phyloP scores from a whole-genome alignment of 1,284 basidiomycete species.

The Cerioporus squamosus region DNA sequence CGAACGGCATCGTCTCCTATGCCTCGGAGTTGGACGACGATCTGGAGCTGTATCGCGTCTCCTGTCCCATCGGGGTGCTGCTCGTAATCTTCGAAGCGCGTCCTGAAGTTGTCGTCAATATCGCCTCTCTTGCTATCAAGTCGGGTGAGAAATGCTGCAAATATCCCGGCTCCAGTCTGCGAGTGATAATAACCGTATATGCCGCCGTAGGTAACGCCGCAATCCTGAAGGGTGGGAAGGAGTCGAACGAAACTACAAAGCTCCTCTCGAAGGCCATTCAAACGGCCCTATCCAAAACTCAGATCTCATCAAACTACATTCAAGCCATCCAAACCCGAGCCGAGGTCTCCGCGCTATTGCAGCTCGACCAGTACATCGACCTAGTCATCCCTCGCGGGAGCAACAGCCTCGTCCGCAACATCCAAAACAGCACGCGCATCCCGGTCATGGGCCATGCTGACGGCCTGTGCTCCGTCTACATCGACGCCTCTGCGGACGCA shows the following conservation, averaged over 20 bases:
- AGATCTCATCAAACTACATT: slow-evolving; percentile 81
- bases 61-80: slow-evolving; percentile 96
- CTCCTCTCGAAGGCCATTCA: slow-evolving; percentile 84
- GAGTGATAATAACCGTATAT: too few relatives aligned
- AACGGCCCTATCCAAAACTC: slow-evolving; percentile 73
- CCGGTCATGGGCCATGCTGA: slow-evolving; percentile 99
- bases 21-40: slow-evolving; percentile 87
- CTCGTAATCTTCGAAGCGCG: slow-evolving; percentile 98
- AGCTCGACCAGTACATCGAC: slow-evolving; percentile 92
- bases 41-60: slow-evolving; percentile 91
- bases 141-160: slow-evolving; percentile 70
- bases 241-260: slow-evolving; percentile 80
- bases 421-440: slow-evolving; percentile 91
- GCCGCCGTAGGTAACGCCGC: slow-evolving; percentile 83
- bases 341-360: slow-evolving; percentile 87
- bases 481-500: slow-evolving; percentile 83
- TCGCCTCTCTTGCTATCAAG: slow-evolving; percentile 95
- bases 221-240: slow-evolving; percentile 96
- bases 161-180: too few relatives aligned
- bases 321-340: slow-evolving; percentile 94
- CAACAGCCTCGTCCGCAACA: slow-evolving; percentile 87
- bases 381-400: slow-evolving; percentile 97
- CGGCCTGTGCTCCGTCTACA: slow-evolving; percentile 88
- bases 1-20: slow-evolving; percentile 87
- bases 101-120: slow-evolving; percentile 98